Evolutionary conservation across 2,329 filamentous ascomycete genomes (phyloP).

Genomic region (Aspergillus sp.): DNA sequence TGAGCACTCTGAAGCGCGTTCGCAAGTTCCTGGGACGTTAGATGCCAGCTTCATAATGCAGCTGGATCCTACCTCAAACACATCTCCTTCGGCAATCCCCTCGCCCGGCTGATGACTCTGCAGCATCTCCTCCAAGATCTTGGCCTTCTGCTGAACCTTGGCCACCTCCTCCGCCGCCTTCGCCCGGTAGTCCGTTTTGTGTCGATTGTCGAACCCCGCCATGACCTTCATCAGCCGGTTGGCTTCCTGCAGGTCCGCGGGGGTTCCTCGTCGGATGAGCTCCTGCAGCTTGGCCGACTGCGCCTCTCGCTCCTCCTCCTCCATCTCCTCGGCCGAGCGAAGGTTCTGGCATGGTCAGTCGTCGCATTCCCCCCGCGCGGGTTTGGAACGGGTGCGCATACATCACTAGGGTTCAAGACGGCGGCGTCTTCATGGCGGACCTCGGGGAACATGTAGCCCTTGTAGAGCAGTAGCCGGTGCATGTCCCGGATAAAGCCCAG

Average conservation of each 20-base stretch:
- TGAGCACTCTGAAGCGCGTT: conserved; percentile 84
- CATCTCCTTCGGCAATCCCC: conserved; percentile 59
- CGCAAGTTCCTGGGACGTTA: conserved; percentile 65
- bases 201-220: conserved; percentile 90
- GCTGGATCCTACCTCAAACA: conserved; percentile 52
- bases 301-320: conserved; percentile 86
- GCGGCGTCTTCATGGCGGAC: conserved; percentile 88
- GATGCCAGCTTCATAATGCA: no score
- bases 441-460: conserved; percentile 92
- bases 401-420: conserved; percentile 91
- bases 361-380: not conserved
- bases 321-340: conserved; percentile 96
- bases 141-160: conserved; percentile 93
- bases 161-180: conserved; percentile 93
- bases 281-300: conserved; percentile 98
- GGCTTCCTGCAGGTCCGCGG: conserved; percentile 89
- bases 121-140: conserved; percentile 82
- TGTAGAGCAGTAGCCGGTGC: conserved; percentile 91
- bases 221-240: conserved; percentile 98
- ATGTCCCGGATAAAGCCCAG: conserved; percentile 94
- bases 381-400: conserved; percentile 40
- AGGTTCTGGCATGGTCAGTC: conserved; percentile 57
- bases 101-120: conserved; percentile 76
- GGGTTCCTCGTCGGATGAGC: conserved; percentile 81
- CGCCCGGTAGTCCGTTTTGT: conserved; percentile 94